phyloP scores from a whole-genome alignment of 345 rosid species.

The Ceriops zippeliana region DNA sequence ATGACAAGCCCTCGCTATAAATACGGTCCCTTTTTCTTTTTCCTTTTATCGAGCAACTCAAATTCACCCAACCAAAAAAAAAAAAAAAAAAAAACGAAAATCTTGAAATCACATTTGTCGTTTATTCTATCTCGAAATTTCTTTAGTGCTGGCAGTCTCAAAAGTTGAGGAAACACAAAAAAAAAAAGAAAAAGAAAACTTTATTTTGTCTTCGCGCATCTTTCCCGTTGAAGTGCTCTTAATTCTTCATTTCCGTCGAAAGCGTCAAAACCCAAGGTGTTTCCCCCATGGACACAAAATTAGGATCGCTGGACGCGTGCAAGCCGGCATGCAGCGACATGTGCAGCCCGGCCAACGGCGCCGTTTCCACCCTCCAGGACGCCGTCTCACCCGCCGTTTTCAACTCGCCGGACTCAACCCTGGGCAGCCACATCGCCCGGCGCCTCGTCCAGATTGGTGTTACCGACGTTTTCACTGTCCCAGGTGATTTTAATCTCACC shows the following conservation, averaged over 20 bases:
- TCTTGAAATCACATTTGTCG: too few species aligned
- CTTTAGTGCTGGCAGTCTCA: too few species aligned
- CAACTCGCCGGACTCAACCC: conserved; percentile 43
- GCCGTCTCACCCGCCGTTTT: conserved; percentile 22
- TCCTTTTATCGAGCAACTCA: too few species aligned
- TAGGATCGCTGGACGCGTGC: conserved; percentile 46
- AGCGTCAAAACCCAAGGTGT: too few species aligned
- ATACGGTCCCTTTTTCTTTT: too few species aligned
- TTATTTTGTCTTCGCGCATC: too few species aligned
- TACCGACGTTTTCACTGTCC: conserved; percentile 60
- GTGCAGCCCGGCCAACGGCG: conserved; percentile 33
- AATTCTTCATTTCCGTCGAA: background rate
- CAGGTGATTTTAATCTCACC: conserved; percentile 77
- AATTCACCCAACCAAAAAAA: too few species aligned
- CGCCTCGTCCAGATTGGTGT: conserved; percentile 58
- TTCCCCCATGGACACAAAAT: conserved; percentile 42
- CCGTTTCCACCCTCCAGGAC: conserved; percentile 37
- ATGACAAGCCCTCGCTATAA: too few species aligned
- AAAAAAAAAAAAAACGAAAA: too few species aligned
- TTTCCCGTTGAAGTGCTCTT: background rate
- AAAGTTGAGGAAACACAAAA: too few species aligned
- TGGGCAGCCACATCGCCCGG: conserved; percentile 64
- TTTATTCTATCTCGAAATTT: too few species aligned
- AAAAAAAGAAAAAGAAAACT: too few species aligned
- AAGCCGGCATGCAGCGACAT: conserved; percentile 40